Base-by-base conservation (phyloP, 2,329 filamentous ascomycete genomes). In the Penicillium decumbens region DNA sequence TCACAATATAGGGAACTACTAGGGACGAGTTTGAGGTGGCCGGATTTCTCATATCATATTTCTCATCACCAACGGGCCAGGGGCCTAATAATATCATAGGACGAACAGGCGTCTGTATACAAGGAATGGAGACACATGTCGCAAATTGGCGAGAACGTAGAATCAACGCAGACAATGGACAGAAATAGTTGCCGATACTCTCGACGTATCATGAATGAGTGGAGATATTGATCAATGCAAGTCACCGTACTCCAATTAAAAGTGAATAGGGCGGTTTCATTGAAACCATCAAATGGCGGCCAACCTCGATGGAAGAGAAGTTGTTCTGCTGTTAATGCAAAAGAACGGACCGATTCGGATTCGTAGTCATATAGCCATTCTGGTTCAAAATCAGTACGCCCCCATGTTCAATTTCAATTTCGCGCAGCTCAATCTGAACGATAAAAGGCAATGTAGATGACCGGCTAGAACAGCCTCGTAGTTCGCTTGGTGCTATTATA, bases 391-490 rank as follows among this genome's bases (percentile, higher is more conserved):
- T 59, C 57, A 57, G 29, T 25, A 51, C 30, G 38, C 35, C 33
- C 49, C 42, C 50, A 32, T 35, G 43, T 49, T 52, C 45, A 53
- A 47, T 39, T 49, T 64, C 56, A 62, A 60, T 57, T 56, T 52
- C 30, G 41, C 23, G 43, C 15, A 57, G 64, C 56, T 62, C 58
- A 57, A 64, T 66, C 62, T 54, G 45, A 41, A 20, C 8, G 30
- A 30, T 23, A 29, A 40, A 27, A 32, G 37, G 37, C 45, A 49
- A 53, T 46, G 42, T 20, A 43, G 42, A 40, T 39, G 60, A 60
- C 60, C 60, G 54, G 53, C 75, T 73, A 80, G 72, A 80, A 79
- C 60, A 77, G 72, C 61, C 73, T 77, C 62, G 77, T 76, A 60
- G 77, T 77, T 62, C 74, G 73, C 67, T 72, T 77, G 63, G 76